phyloP scores from a whole-genome alignment of 441 rosid genomes.

The Eutrema salsugineum region DNA sequence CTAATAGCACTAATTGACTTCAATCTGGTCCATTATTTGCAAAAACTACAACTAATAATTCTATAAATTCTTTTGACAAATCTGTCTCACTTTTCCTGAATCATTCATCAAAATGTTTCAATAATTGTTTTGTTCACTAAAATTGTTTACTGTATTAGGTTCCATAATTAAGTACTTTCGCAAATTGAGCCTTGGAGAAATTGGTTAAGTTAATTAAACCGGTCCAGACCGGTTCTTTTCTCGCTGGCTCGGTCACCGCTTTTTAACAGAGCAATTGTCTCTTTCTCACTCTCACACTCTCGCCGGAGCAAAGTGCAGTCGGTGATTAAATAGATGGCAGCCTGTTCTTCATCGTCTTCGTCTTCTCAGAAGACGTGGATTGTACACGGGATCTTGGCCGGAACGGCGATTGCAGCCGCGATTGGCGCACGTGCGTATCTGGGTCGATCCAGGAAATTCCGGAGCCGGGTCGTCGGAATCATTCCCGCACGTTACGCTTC shows the following conservation, averaged over 20 bases:
- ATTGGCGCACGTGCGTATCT: conserved; percentile 61
- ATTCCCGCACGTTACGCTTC: conserved; percentile 94
- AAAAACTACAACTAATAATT: background rate
- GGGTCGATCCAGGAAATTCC: conserved; percentile 51
- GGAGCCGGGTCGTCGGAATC: conserved; percentile 85
- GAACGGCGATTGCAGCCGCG: conserved; percentile 66
- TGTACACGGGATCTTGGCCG: conserved; percentile 62
- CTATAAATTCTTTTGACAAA: background rate
- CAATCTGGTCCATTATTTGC: background rate
- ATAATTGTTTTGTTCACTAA: background rate
- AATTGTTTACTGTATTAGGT: too few relatives aligned
- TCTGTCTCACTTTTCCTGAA: background rate
- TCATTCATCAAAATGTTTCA: background rate
- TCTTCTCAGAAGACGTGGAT: conserved; percentile 58
- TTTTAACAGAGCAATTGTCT: background rate
- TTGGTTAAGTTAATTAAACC: conserved; percentile 1
- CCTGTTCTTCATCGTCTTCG: conserved; percentile 44
- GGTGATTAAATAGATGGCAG: conserved; percentile 28
- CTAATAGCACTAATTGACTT: background rate
- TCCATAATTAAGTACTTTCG: background rate
- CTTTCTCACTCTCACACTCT: background rate
- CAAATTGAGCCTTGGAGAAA: background rate
- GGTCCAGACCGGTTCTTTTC: background rate
- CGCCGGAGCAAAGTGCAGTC: conserved; percentile 9
- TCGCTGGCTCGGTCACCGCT: conserved; percentile 15